Evolutionary conservation across 2,329 filamentous ascomycete genomes (phyloP), one percentile per base, ranked within the genome.

Genomic region (Aspergillus piperis): DNA sequence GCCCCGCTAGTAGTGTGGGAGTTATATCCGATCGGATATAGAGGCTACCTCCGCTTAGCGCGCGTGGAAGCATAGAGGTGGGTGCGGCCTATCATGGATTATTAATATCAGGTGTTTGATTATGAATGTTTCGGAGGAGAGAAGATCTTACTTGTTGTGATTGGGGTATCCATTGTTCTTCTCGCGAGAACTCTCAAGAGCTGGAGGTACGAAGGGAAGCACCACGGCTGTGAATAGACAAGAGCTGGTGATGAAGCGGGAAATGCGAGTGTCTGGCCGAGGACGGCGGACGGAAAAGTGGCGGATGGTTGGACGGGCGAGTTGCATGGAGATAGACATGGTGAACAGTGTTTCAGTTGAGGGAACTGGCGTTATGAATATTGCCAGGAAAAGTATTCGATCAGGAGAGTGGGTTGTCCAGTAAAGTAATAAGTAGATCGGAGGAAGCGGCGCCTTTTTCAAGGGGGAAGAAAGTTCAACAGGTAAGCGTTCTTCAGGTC

Each of bases 201-300:
- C 79, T 6, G 79, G 79, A 27, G 79, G 79, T 3, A 81, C 74
- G 62, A 81, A 81, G 5, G 79, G 79, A 5, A 81, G 67, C 17
- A 80, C 71, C 19, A 81, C 78, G 2, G 75, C 77, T 1, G 78
- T 76, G 42, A 76, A 68, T 13, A 81, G 71, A 61, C 78, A 78
- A 13, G 77, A 77, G 54, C 71, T 72, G 49, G 77, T 73, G 30
- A 80, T 64, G 47, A 78, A 75, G 38, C 77, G 77, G 44, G 77
- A 72, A 50, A 72, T 70, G 44, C 74, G 77, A 53, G 72, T 76
- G 48, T 77, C 73, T 17, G 75, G 75, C 23, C 66, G 74, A 38
- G 77, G 72, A 61, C 75, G 75, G 57, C 75, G 77, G 19, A 77
- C 75, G 15, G 78, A 81, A 68, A 80, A 80, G 62, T 76, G 77